Conservation (phyloP, 495 filamentous ascomycete genomes). For the Neurospora sp. region DNA sequence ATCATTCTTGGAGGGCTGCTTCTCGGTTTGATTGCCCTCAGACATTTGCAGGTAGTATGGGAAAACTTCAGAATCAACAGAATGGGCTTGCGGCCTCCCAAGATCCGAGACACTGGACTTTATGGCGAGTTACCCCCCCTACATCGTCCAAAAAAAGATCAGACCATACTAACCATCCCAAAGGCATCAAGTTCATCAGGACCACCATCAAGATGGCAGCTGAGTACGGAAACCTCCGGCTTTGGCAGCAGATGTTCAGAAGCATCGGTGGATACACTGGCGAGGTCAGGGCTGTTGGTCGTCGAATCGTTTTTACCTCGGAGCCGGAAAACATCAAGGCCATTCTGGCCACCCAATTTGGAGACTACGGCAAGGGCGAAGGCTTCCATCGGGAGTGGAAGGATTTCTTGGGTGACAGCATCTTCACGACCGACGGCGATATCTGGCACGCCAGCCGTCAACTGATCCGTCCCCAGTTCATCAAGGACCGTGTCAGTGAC, state of each 20-base stretch:
- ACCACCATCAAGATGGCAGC: constrained; percentile 39
- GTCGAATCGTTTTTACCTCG: constrained; percentile 52
- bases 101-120: constrained; percentile 16
- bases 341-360: constrained; percentile 67
- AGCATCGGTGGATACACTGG: constrained; percentile 38
- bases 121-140: constrained; percentile 14
- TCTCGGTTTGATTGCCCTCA: constrained; percentile 16
- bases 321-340: constrained; percentile 85
- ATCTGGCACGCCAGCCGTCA: constrained; percentile 66
- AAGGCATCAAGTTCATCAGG: constrained; percentile 55
- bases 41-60: constrained; percentile 13
- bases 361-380: constrained; percentile 62
- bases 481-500: constrained; percentile 69
- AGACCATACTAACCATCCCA: background rate
- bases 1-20: constrained; percentile 17
- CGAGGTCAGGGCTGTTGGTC: constrained; percentile 46
- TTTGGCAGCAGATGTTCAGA: constrained; percentile 47
- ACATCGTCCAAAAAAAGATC: constrained; percentile 9
- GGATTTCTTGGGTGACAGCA: constrained; percentile 65
- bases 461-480: constrained; percentile 75
- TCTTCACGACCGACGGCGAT: constrained; percentile 69
- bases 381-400: constrained; percentile 60
- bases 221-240: constrained; percentile 43
- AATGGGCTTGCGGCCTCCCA: constrained; percentile 22
- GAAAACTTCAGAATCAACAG: constrained; percentile 29